Percentiles rank a stretch among this genome's conserved stretches.
Conservation (phyloP, 768 basidiomycete species). For the Leccinum sublutescens region DNA sequence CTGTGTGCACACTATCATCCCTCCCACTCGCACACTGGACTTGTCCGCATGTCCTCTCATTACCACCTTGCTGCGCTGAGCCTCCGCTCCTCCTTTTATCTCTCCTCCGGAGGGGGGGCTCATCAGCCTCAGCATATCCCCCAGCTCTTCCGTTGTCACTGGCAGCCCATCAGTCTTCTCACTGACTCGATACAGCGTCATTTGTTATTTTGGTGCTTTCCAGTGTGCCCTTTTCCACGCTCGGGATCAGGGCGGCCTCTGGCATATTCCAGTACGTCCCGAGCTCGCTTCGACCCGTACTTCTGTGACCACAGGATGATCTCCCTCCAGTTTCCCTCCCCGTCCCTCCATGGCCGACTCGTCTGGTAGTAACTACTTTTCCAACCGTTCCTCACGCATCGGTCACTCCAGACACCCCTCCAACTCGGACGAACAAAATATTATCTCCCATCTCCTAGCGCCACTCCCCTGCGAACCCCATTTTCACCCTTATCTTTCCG, state of each 20-base stretch:
- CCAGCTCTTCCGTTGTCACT: conserved; percentile 8
- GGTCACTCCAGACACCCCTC: conserved; percentile 14
- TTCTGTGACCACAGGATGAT: conserved; percentile 23
- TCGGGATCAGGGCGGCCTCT: conserved; percentile 18
- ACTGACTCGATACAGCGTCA: conserved; percentile 4
- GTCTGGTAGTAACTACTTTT: conserved; percentile 13
- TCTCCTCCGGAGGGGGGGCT: conserved; percentile 13
- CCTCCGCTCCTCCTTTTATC: conserved; percentile 32
- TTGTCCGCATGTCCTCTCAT: conserved; percentile 29
- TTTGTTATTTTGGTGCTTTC: conserved; percentile 7
- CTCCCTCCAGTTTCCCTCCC: conserved; percentile 9
- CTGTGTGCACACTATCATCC: conserved; percentile 25
- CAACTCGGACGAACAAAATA: conserved; percentile 14
- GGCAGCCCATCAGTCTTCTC: not conserved
- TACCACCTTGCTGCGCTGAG: conserved; percentile 22
- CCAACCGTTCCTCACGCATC: conserved; percentile 11
- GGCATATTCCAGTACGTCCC: conserved; percentile 22
- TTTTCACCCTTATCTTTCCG: conserved; percentile 16
- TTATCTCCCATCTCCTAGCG: conserved; percentile 18
- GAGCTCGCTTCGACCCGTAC: conserved; percentile 7
- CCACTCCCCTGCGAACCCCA: conserved; percentile 14
- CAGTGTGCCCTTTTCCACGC: conserved; percentile 31
- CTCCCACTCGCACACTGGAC: conserved; percentile 17
- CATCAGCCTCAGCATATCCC: conserved; percentile 3
- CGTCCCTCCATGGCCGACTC: conserved; percentile 23